Base-by-base conservation (phyloP, 306 rosid species). In the Pyrus communis region DNA sequence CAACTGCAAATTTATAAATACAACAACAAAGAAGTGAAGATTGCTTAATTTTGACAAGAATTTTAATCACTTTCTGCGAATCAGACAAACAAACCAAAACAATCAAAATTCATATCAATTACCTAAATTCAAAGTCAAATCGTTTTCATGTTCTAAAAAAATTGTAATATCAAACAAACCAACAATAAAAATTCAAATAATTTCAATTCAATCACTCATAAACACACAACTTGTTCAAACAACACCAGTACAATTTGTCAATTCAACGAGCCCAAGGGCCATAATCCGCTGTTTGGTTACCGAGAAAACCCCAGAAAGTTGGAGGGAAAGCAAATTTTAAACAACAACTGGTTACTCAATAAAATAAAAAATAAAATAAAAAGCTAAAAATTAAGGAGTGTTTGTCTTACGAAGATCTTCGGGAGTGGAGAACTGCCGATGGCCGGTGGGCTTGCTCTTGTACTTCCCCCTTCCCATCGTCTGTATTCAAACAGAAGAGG, bases 401-500 rank as follows among this genome's bases (percentile, higher is more conserved):
- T 51, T 33, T 31, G 35, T 63, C 91, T 90, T 84, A 91, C 98
- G 86, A 54, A 93, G 65, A 68, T 93, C 97, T 74, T 94, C 98
- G 4, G 87, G 90, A 40, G 89, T 90, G 61, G 98, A 94, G 82
- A 90, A 94, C 77, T 91, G 88, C 86, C 98, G 98, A 69, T 88
- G 96, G 12, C 98, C 98, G 40, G 96, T 93, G 79, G 98, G 97
- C 88, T 93, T 90, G 87, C 84, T 78, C 90, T 91, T 94, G 95
- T 75, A 91, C 88, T 89, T 91, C 80, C 98, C 98, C 76, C 98
- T 86, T 73, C 91, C 97, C 98, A 94, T 94, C 68, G 75, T 61
- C 45, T 28, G 59, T 17, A 25, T 31, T 8, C 75, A 19, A 52
- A 61, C 11, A 17, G 54, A 63, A 30, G 43, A 33, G 2, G 45